Conservation (phyloP, 495 filamentous ascomycete species). For the Cryomyces minteri region DNA sequence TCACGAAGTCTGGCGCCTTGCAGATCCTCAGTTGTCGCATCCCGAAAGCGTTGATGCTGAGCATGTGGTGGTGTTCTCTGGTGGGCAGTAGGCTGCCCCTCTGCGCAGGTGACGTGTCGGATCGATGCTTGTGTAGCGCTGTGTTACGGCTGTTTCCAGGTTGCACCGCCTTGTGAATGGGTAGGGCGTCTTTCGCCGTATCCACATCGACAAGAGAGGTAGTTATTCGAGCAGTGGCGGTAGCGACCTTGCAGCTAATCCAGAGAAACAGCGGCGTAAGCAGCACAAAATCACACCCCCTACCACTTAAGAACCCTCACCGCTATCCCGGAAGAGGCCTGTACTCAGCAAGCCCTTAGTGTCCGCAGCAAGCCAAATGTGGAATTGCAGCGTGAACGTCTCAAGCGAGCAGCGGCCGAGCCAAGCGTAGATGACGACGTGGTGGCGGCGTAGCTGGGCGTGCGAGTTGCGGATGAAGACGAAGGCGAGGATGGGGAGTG, state of each 20-base stretch:
- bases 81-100: no score
- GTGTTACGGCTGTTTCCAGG: no score
- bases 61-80: no score
- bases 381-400: conserved; percentile 39
- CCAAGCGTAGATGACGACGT: conserved; percentile 30
- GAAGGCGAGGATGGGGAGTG: conserved; percentile 32
- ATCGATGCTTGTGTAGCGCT: no score
- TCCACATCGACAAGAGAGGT: no score
- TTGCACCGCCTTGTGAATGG: no score
- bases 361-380: conserved; percentile 44
- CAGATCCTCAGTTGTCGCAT: no score
- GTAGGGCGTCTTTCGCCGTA: no score
- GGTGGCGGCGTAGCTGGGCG: conserved; percentile 19
- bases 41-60: no score
- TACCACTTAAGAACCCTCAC: conserved; percentile 7
- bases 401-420: conserved; percentile 37
- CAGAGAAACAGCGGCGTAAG: conserved; percentile 9
- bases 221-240: background rate
- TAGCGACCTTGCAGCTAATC: background rate
- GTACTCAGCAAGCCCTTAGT: conserved; percentile 32
- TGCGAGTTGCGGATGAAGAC: conserved; percentile 32
- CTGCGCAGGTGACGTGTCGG: no score
- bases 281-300: conserved; percentile 9
- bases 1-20: no score
- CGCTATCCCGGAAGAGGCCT: conserved; percentile 20